A percentile compares a stretch with the other conserved stretches of the same genome.
phyloP scores from a whole-genome alignment of 768 basidiomycete genomes.

The Tulasnella calospora region DNA sequence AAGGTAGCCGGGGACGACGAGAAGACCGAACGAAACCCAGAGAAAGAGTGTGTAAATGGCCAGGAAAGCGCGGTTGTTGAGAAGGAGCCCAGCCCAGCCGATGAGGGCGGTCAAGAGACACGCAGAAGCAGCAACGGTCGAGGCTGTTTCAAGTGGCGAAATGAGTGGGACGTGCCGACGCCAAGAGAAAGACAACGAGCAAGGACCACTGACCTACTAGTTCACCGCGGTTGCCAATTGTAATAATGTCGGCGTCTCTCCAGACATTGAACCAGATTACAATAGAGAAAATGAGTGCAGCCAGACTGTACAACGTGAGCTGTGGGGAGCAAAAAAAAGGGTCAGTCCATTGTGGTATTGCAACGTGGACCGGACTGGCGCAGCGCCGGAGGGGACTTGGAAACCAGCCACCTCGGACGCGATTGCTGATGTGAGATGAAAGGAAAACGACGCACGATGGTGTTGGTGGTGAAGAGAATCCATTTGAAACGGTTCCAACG shows the following conservation, averaged over 20 bases:
- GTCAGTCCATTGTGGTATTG: constrained; percentile 5
- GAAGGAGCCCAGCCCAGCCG: constrained; percentile 73
- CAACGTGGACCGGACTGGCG: background rate
- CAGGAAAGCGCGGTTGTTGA: constrained; percentile 80
- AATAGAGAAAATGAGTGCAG: constrained; percentile 59
- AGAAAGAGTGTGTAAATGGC: constrained; percentile 65
- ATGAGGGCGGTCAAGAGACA: constrained; percentile 62
- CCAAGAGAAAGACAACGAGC: background rate
- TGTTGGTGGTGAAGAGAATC: constrained; percentile 64
- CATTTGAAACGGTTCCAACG: constrained; percentile 86
- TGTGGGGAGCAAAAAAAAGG: constrained; percentile 30
- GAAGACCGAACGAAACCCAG: constrained; percentile 67
- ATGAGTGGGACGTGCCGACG: background rate
- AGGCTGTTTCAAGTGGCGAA: constrained; percentile 39
- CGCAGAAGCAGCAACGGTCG: constrained; percentile 58
- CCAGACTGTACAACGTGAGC: constrained; percentile 58
- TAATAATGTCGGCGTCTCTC: constrained; percentile 62
- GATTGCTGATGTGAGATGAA: background rate
- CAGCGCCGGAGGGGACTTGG: background rate
- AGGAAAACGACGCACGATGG: constrained; percentile 38
- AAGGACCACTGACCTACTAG: constrained; percentile 45
- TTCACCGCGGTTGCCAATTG: constrained; percentile 62
- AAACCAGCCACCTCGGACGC: background rate
- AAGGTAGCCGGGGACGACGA: constrained; percentile 71
- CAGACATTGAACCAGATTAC: constrained; percentile 76